Evolutionary conservation across 2,329 filamentous ascomycete genomes (phyloP), one percentile per base, ranked within the genome.

Genomic region (Samsoniella hepiali): DNA sequence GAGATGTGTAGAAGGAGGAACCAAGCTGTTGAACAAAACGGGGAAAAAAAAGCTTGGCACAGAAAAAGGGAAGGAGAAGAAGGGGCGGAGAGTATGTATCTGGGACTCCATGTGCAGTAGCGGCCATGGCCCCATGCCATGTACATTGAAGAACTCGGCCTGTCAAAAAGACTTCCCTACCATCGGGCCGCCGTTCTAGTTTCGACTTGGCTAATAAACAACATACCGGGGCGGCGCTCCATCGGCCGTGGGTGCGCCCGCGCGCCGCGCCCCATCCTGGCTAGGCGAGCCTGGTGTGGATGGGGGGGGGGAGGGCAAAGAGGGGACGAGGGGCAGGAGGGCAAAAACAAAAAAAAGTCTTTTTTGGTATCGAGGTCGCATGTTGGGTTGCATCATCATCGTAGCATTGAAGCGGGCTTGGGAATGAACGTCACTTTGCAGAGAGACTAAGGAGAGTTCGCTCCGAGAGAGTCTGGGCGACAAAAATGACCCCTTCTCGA

Each of bases 231-330:
- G 22, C 22, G 50, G 38, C 38, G 11, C 38, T 54, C 58, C 58
- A 61, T 61, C 59, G 59, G 59, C 59, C 42, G 50, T 50, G 22
- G 59, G 59, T 31, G 40, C 50, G 59, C 49, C 59, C 50, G 50
- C 22, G 22, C 22, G 22, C 22, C 22, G 22, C 22, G 22, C 22
- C 59, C 51, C 50, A 50, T 62, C 50, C 34, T 59, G 11, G 22
- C 34, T 51, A 44, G 45, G 47, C 36, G 36, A 60, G 36, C 13
- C 45, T 9, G 34, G 58, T 44, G 58, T 51, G 58, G 58, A 44
- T 32, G 47, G 58, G 36, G 31, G 36, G 34, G 47, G 45, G 15
- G 7, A 13, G 13, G 55, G 31, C 10, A 8, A 47, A 36, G 53
- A 42, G 34, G 22, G 36, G n/a, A 29, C 36, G 55, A 47, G 38